A percentile compares a stretch with the other conserved stretches of the same genome.
phyloP scores from a whole-genome alignment of 257 asterid species.

The Handroanthus guayacan region DNA sequence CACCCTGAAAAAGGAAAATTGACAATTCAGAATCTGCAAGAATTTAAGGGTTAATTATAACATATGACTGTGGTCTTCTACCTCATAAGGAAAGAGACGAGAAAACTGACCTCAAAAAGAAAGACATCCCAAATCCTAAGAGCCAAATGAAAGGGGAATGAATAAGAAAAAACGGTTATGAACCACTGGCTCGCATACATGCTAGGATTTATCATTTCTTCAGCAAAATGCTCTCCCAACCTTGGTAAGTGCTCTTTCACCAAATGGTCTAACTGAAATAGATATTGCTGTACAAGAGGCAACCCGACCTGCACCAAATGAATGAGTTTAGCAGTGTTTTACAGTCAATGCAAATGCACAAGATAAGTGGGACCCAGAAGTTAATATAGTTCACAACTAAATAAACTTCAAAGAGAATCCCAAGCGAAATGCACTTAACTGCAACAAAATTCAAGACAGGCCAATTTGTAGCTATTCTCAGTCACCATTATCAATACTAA shows the following conservation, averaged over 20 bases:
- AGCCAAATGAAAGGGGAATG: constrained; percentile 97
- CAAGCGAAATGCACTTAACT: not conserved
- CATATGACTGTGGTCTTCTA: constrained; percentile 29
- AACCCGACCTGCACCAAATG: constrained; percentile 78
- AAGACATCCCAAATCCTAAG: constrained; percentile 99
- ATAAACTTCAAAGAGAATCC: not conserved
- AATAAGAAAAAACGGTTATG: constrained; percentile 96
- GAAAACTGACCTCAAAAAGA: constrained; percentile 80
- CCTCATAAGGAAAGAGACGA: constrained; percentile 20
- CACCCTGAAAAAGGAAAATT: constrained; percentile 62
- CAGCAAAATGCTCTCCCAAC: constrained; percentile 87
- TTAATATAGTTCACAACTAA: not conserved
- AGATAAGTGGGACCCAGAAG: not conserved
- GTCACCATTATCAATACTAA: not conserved
- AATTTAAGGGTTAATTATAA: constrained; percentile 9
- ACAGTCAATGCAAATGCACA: constrained; percentile 17
- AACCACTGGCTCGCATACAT: constrained; percentile 99
- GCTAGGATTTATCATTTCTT: constrained; percentile 97
- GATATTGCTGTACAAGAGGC: constrained; percentile 98
- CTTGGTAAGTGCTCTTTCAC: constrained; percentile 63
- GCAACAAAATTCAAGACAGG: not conserved
- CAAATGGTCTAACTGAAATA: constrained; percentile 77
- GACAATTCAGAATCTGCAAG: constrained; percentile 25
- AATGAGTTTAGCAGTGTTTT: constrained; percentile 26
- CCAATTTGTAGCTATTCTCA: not conserved